Base-by-base conservation (phyloP, 345 rosid genomes). In the Euphorbia tirucalli region DNA sequence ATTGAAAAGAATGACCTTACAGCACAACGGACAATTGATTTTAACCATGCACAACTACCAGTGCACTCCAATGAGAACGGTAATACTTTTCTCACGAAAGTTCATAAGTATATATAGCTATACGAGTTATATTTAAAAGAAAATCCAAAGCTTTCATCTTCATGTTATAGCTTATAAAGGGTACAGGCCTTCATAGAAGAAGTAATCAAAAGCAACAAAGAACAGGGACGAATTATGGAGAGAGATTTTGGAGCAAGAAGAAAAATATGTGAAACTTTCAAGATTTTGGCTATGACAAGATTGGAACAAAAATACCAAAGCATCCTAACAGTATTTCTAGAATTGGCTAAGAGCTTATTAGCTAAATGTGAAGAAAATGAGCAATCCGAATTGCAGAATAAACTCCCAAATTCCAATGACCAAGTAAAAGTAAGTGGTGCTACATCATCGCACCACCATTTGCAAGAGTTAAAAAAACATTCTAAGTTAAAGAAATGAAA, bases 301-400 rank as follows among this genome's bases (percentile, higher is more conserved):
- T 39, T 63, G 27, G 69, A 54, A 50, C 63, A 31, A 35, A n/a
- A 11, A 7, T n/a, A 32, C 16, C 1, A n/a, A 6, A 37, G 14
- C 37, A 56, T 35, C 52, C n/a, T 22, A 22, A 8, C 30, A 32
- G 52, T 32, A 11, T 37, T 35, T 49, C 69, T 41, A 65, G 30
- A 48, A 54, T 37, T 63, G 66, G 39, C 44, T 39, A 55, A 54
- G 43, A 54, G 64, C 14, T 64, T 25, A 73, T n/a, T 35, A 64
- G 75, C 62, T 64, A 13, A 64, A n/a, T 55, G 19, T 19, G 49
- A 50, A 48, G 37, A 59, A 28, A 46, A 71, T n/a, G 30, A 30
- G 10, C 9, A 7, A 30, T 7, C 46, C 21, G 49, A 48, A 50
- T 0, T 16, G 58, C 19, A 7, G 22, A 60, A 19, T 10, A 44